Base-by-base conservation (phyloP, 805 yeast genomes). In the Danielia oregonensis region DNA sequence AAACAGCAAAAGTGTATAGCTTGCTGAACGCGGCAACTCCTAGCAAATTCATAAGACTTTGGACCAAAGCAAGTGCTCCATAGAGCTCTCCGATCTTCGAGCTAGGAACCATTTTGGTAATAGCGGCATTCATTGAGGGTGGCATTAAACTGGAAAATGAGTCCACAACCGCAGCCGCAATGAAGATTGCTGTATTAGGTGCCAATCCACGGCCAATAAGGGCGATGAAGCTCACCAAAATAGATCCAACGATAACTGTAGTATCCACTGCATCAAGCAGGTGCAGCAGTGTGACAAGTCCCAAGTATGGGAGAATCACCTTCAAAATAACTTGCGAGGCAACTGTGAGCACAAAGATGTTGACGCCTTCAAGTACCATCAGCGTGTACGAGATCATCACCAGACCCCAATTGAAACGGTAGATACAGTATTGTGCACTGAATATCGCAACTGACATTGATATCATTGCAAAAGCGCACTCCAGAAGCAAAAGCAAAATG, bases 371-470 rank as follows among this genome's bases (percentile, higher is more conserved):
- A 7, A 6, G 7, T 9, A 6, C 17, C 9, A 25, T 8, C 16
- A 6, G 6, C 6, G 11, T 10, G 25, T 17, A 24, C 17, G 29
- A 17, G 11, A 31, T 6, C 24, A n/a, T 18, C 19, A 18, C 24
- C n/a, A 25, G 10, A 24, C 25, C 29, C 34, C 34, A 31, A 18
- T 25, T 14, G 34, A 17, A 31, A 17, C n/a, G 11, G 34, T 13
- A 31, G 13, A 31, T 19, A n/a, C 19, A 15, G 18, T 25, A 31
- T 18, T 31, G 34, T 5, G 17, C 17, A 6, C 8, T 13, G 24
- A 31, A 24, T 12, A 17, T 5, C 12, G 14, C 10, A 12, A 9
- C 12, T 12, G 9, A 7, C 13, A 17, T 4, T 11, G 3, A 6
- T 6, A 17, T 13, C 11, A 14, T 10, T 6, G 9, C n/a, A n/a